Base-by-base conservation (phyloP, 352 stramenopile species). In the Nannochloropsis limnetica region DNA sequence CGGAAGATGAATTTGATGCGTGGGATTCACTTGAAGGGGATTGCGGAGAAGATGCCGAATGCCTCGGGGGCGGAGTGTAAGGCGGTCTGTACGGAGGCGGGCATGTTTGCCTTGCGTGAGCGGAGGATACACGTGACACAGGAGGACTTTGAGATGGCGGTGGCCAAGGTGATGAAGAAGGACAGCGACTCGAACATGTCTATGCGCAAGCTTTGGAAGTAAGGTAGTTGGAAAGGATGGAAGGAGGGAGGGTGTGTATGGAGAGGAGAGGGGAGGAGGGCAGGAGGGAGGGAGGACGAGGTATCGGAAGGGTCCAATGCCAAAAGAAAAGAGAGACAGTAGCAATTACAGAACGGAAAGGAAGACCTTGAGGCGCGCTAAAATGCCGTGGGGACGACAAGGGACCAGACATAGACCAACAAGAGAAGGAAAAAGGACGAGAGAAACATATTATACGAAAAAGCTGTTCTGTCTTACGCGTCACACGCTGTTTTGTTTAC, bases 81-180 rank as follows among this genome's bases (percentile, higher is more conserved):
- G 88, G 96, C 95, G 29, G 95, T 99, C 37, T 99, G 96, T 89
- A 99, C 96, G 61, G 96, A 99, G 87, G 96, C 96, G 15, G 96
- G 96, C 79, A 99, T 99, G 96, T 99, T 99, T 91, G 96, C 96
- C n/a, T 88, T 99, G 54, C 91, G 96, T 84, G 96, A 99, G 90
- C 92, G 96, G 84, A 92, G 96, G 82, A 98, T 99, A 80, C 96
- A 99, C 90, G 96, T 99, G 27, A 99, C 96, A 28, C 96, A 99
- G 87, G 96, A 99, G 90, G 96, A 99, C 90, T 99, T 99, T 88
- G 96, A 99, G 88, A 99, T 99, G 96, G 95, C 96, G 11, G 96
- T 99, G 27, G 97, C 93, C 80, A 99, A 99, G 92, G 97, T 99
- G 82, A 99, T 99, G 96, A 99, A 99, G 95, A 99, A 99, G 90